Percentiles rank a stretch among this genome's conserved stretches.
Conservation (phyloP, 768 basidiomycete species). For the Dacryopinax spathularia region DNA sequence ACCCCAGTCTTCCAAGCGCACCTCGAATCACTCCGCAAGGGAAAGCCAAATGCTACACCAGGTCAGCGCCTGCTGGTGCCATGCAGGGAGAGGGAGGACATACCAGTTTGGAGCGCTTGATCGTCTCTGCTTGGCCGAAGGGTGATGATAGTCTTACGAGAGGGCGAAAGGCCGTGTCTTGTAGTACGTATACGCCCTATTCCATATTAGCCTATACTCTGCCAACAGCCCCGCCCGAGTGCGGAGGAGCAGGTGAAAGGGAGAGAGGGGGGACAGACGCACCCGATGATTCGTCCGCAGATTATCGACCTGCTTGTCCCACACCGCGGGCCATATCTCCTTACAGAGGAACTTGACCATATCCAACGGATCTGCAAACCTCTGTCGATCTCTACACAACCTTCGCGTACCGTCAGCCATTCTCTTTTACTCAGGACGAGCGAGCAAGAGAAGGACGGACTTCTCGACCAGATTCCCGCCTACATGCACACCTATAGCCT, state of each 20-base stretch:
- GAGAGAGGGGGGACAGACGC: conserved; percentile 17
- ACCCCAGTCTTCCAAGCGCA: conserved; percentile 62
- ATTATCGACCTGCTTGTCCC: conserved; percentile 94
- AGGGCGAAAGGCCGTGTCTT: conserved; percentile 82
- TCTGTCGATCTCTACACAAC: conserved; percentile 55
- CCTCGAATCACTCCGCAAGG: conserved; percentile 76
- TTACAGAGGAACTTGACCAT: conserved; percentile 93
- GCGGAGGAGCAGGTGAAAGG: neutral
- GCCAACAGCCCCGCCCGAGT: neutral
- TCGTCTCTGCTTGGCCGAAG: conserved; percentile 59
- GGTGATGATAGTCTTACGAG: conserved; percentile 68
- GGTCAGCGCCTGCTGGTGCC: neutral
- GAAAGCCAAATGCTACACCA: conserved; percentile 60
- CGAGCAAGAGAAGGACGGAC: conserved; percentile 30
- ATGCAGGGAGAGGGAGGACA: conserved; percentile 16
- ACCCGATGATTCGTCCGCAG: conserved; percentile 88
- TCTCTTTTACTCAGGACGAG: neutral
- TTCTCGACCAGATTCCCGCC: conserved; percentile 76
- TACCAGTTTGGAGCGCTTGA: conserved; percentile 58
- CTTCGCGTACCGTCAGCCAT: conserved; percentile 27
- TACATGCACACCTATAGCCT: conserved; percentile 73
- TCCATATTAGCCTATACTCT: neutral
- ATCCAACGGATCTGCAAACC: conserved; percentile 74
- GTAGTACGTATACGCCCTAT: conserved; percentile 84
- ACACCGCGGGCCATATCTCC: conserved; percentile 82